These are phyloP conservation scores for Nicotiana obtusifolia DNA, from an alignment of 257 asterid genomes.

Conservation along the genomic window DNA sequence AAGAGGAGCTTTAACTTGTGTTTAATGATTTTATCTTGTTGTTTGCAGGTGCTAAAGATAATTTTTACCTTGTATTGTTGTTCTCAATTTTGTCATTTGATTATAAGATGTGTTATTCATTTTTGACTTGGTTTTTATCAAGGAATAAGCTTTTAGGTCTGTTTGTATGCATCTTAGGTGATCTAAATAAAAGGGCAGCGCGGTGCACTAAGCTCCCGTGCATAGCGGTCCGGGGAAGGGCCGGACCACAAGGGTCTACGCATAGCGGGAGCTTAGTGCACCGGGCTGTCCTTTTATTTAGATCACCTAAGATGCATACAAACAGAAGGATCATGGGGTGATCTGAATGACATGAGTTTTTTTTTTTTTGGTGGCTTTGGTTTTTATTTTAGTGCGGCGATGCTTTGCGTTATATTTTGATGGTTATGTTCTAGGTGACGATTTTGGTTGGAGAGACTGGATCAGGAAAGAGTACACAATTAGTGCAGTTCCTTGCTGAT, in stretches of 20 bases:
- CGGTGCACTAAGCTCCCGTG: too few species aligned
- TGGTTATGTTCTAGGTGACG: conserved; percentile 42
- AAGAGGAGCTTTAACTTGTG: conserved; percentile 4
- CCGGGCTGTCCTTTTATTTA: too few species aligned
- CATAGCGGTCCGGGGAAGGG: too few species aligned
- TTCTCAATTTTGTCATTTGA: background rate
- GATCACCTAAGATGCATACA: too few species aligned
- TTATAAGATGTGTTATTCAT: too few species aligned
- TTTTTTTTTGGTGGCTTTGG: background rate
- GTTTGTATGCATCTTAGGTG: background rate
- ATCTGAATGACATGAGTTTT: background rate
- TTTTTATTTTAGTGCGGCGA: background rate
- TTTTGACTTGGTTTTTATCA: background rate
- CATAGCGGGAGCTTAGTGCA: too few species aligned
- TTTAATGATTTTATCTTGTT: background rate
- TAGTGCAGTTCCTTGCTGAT: conserved; percentile 91
- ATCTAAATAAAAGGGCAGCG: background rate
- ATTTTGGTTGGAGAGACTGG: conserved; percentile 92
- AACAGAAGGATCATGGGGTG: too few species aligned
- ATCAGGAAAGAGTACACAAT: conserved; percentile 94
- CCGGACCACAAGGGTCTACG: too few species aligned
- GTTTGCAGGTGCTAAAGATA: background rate
- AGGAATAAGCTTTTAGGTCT: background rate
- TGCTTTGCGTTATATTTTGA: background rate
- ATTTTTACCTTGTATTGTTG: background rate